Percentiles rank a stretch among this genome's conserved stretches.
Evolutionary conservation across 192 early-diverging fungal genomes (phyloP).

Genomic region (Borealophlyctis nickersoniae): DNA sequence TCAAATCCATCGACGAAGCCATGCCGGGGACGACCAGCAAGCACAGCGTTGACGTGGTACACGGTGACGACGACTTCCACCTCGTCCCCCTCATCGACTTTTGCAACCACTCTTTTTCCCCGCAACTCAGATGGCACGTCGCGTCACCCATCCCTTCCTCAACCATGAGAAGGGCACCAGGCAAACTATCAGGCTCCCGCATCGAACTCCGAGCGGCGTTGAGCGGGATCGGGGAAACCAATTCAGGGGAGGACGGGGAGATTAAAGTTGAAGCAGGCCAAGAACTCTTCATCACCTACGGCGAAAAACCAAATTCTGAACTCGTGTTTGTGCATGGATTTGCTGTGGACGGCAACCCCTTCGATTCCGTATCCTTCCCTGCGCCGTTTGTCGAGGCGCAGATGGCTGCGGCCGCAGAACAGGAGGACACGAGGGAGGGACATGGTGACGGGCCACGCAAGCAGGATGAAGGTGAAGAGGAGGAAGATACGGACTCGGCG

Average conservation of each 20-base stretch:
- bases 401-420: too few species aligned
- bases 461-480: conserved; percentile 2
- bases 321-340: conserved; percentile 72
- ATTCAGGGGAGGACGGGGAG: conserved; percentile 3
- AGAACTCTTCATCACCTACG: conserved; percentile 66
- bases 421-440: background rate
- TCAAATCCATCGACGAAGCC: conserved; percentile 31
- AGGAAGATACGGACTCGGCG: too few species aligned
- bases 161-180: too few species aligned
- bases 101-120: conserved; percentile 61
- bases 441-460: conserved; percentile 23
- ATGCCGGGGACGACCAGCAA: too few species aligned
- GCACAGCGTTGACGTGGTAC: too few species aligned
- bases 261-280: conserved; percentile 12
- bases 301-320: conserved; percentile 67
- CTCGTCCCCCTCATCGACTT: conserved; percentile 71
- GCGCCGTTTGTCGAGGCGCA: conserved; percentile 35
- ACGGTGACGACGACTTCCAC: conserved; percentile 54
- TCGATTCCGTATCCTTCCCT: conserved; percentile 22
- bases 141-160: conserved; percentile 27
- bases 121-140: conserved; percentile 61
- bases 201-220: too few species aligned
- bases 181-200: too few species aligned
- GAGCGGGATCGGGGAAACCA: background rate
- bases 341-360: conserved; percentile 48